Evolutionary conservation across 352 stramenopile species (phyloP).

Genomic region (Sclerospora graminicola): DNA sequence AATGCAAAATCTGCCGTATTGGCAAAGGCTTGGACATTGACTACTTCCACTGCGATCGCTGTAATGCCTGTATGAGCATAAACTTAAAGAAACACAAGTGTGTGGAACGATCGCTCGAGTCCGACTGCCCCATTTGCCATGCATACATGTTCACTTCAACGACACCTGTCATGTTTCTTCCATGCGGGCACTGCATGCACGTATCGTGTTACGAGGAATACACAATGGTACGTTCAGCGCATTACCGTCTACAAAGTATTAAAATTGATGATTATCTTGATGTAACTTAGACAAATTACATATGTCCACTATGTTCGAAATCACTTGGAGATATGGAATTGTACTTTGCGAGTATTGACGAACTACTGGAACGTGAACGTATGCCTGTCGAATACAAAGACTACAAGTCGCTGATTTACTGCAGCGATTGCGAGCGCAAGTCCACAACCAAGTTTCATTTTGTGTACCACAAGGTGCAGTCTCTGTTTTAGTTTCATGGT

Average conservation of each 20-base stretch:
- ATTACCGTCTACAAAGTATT: not conserved
- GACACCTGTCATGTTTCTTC: slow-evolving; percentile 90
- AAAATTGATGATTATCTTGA: no score
- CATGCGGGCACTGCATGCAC: slow-evolving; percentile 95
- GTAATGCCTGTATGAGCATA: slow-evolving; percentile 95
- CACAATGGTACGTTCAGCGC: slow-evolving; percentile 44
- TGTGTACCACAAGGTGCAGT: slow-evolving; percentile 73
- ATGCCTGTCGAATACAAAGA: slow-evolving; percentile 75
- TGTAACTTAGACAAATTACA: slow-evolving; percentile 89
- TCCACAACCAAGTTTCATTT: slow-evolving; percentile 80
- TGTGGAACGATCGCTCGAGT: slow-evolving; percentile 91
- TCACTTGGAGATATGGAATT: slow-evolving; percentile 91
- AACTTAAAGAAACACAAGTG: slow-evolving; percentile 89
- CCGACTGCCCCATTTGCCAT: slow-evolving; percentile 93
- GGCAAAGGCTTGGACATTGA: slow-evolving; percentile 93
- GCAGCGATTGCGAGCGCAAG: slow-evolving; percentile 81
- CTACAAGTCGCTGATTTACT: slow-evolving; percentile 69
- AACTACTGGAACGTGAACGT: slow-evolving; percentile 67
- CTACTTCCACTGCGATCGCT: slow-evolving; percentile 97
- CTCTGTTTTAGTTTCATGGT: no score
- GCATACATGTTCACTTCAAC: slow-evolving; percentile 94
- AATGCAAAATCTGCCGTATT: slow-evolving; percentile 95
- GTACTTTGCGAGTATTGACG: slow-evolving; percentile 82
- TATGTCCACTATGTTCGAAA: slow-evolving; percentile 93
- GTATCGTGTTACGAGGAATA: slow-evolving; percentile 92